phyloP scores from a whole-genome alignment of 2,329 filamentous ascomycete genomes.

The Alternaria brassicicola region DNA sequence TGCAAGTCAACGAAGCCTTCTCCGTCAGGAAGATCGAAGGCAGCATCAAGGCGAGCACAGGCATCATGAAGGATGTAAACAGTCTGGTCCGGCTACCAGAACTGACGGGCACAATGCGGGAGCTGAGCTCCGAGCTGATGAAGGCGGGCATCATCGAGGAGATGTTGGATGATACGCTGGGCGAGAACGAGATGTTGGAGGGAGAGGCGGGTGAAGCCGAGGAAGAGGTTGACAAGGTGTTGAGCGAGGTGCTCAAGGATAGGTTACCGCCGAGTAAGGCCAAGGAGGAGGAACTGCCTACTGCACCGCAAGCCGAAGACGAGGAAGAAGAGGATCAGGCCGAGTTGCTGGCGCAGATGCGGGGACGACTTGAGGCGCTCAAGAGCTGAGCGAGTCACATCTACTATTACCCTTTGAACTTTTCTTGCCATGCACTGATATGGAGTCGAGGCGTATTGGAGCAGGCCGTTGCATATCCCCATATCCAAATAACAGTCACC shows the following conservation, averaged over 20 bases:
- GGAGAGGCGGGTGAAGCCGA: slow-evolving; percentile 74
- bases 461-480: not conserved
- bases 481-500: not conserved
- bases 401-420: not conserved
- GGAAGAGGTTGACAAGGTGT: slow-evolving; percentile 85
- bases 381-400: slow-evolving; percentile 68
- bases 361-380: slow-evolving; percentile 85
- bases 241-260: slow-evolving; percentile 88
- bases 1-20: slow-evolving; percentile 98
- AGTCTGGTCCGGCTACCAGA: slow-evolving; percentile 82
- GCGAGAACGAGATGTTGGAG: slow-evolving; percentile 70
- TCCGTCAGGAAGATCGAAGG: slow-evolving; percentile 95
- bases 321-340: slow-evolving; percentile 87
- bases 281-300: slow-evolving; percentile 59
- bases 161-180: slow-evolving; percentile 87
- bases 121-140: slow-evolving; percentile 84
- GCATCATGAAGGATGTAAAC: slow-evolving; percentile 98
- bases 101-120: slow-evolving; percentile 85
- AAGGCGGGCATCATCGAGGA: slow-evolving; percentile 98
- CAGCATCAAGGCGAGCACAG: slow-evolving; percentile 81
- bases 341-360: slow-evolving; percentile 92
- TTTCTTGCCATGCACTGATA: not conserved
- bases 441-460: not conserved
- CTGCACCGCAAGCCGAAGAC: slow-evolving; percentile 62
- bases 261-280: slow-evolving; percentile 71